Evolutionary conservation across 2,329 filamentous ascomycete genomes (phyloP).

Genomic region (Fusarium sp.): DNA sequence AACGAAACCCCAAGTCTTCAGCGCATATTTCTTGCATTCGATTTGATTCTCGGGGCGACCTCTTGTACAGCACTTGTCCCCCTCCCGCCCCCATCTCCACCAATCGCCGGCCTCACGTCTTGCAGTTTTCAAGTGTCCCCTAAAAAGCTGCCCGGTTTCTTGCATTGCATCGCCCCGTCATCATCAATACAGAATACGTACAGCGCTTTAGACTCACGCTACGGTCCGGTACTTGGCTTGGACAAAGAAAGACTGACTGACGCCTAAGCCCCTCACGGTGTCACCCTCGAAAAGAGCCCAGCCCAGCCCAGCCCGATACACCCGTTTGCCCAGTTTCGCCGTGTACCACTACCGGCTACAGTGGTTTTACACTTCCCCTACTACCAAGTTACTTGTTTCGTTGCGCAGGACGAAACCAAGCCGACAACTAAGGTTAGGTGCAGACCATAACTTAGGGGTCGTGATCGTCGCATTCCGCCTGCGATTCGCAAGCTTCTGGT

Average conservation of each 20-base stretch:
- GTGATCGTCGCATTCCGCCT: constrained; percentile 44
- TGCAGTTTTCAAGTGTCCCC: constrained; percentile 24
- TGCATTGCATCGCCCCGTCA: constrained; percentile 33
- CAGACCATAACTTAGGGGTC: constrained; percentile 41
- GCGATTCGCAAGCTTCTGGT: constrained; percentile 38
- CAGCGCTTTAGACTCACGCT: constrained; percentile 3
- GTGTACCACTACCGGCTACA: constrained; percentile 21
- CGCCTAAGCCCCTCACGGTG: constrained; percentile 45
- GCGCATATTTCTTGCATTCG: constrained; percentile 33
- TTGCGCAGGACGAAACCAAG: constrained; percentile 16
- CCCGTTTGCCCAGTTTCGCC: constrained; percentile 27
- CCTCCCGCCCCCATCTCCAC: constrained; percentile 35
- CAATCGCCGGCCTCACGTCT: constrained; percentile 32
- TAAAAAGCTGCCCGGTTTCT: constrained; percentile 32
- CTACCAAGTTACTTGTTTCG: constrained; percentile 39
- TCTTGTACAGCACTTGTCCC: constrained; percentile 29
- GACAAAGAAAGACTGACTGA: constrained; percentile 17
- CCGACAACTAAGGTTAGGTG: constrained; percentile 27
- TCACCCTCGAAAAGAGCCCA: constrained; percentile 17
- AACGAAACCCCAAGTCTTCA: constrained; percentile 2
- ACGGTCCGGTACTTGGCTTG: constrained; percentile 17
- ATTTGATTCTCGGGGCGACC: constrained; percentile 31
- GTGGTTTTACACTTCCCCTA: constrained; percentile 16
- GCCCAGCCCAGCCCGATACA: constrained; percentile 23
- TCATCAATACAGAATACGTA: constrained; percentile 26